Base-by-base conservation (phyloP, 2,329 filamentous ascomycete species). In the Pseudomassariella vexata region DNA sequence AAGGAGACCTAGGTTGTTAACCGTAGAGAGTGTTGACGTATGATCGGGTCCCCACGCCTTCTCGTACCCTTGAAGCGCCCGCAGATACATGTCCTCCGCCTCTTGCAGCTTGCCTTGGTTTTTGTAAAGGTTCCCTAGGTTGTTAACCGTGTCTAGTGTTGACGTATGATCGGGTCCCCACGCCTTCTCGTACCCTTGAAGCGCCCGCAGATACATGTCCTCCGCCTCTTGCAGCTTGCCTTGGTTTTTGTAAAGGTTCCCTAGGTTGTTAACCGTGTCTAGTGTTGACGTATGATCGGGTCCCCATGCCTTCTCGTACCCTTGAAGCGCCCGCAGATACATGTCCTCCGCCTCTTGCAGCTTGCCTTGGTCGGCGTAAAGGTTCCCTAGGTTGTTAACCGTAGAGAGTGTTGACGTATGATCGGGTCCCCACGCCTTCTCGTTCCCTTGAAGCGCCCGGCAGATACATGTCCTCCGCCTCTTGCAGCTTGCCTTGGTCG, bases 91-190 rank as follows among this genome's bases (percentile, higher is more conserved):
- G 32, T 35, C n/a, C 28, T 51, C 40, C 24, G 46, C 50, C 37
- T 44, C 37, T 10, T 37, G 22, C 10, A 47, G 32, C 34, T 40
- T 45, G 19, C 35, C 39, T 34, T 48, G 43, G 14, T 45, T 15
- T 28, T 2, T 4, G 34, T 51, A 53, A 31, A 53, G 26, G 29
- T 11, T 5, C 5, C 43, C 50, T 15, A 55, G 38, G 29, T 46
- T 42, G 23, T 45, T 38, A 21, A 52, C 40, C n/a, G 44, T 46
- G n/a, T 29, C 16, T 11, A 53, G 40, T 22, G 49, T 49, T 24
- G 35, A 47, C 12, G 36, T 37, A 34, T 52, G 48, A 22, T 44
- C 36, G 6, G 39, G 27, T 18, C 48, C 48, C 6, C 45, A 26
- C 5, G 32, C 34, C 34, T 44, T 42, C 39, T 52, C 45, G 2